Evolutionary conservation across 306 rosid species (phyloP).

Genomic region (Canavalia gladiata): DNA sequence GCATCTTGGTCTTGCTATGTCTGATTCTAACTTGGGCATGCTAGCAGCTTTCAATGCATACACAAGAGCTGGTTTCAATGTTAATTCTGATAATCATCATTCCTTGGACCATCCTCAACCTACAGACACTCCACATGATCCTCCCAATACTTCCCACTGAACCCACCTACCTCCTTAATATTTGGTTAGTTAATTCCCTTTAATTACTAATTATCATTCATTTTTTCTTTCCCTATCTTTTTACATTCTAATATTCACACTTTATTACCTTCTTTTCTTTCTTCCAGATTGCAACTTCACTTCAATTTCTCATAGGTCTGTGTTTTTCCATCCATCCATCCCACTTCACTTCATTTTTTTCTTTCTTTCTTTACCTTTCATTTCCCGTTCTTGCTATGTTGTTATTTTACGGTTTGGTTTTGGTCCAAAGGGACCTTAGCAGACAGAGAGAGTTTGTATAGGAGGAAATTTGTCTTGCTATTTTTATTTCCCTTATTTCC

Average conservation of each 20-base stretch:
- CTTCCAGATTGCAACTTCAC: constrained; percentile 58
- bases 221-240: neutral
- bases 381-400: constrained; percentile 55
- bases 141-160: constrained; percentile 70
- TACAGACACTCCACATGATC: constrained; percentile 79
- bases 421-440: constrained; percentile 80
- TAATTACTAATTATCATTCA: too few species aligned
- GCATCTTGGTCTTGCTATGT: constrained; percentile 71
- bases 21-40: constrained; percentile 94
- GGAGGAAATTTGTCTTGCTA: constrained; percentile 67
- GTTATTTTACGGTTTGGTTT: constrained; percentile 53
- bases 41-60: constrained; percentile 87
- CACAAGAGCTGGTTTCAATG: constrained; percentile 70
- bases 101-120: constrained; percentile 65
- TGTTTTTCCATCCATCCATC: constrained; percentile 24
- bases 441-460: constrained; percentile 76
- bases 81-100: constrained; percentile 64
- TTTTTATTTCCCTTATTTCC: constrained; percentile 47
- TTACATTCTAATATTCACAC: neutral
- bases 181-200: constrained; percentile 54
- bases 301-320: constrained; percentile 48
- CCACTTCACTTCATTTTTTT: neutral
- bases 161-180: neutral
- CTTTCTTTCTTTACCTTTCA: constrained; percentile 46
- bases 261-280: constrained; percentile 48